Base-by-base conservation (phyloP, 805 yeast genomes). In the Teunomyces kruisii region DNA sequence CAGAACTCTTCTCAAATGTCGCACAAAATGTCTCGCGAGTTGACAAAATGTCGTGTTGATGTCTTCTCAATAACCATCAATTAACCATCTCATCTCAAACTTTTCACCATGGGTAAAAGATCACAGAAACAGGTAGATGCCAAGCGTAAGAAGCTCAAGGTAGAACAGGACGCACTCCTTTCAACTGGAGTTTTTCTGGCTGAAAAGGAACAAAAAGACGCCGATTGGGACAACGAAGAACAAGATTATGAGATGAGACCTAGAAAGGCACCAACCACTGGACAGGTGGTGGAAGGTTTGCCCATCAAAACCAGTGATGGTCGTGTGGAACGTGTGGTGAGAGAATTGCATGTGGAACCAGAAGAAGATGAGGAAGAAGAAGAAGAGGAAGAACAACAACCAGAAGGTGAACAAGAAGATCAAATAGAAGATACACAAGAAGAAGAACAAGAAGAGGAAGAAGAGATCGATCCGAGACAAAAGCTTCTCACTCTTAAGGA, bases 301-400 rank as follows among this genome's bases (percentile, higher is more conserved):
- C 98, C 98, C 0, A 87, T 91, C 43, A 86, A 85, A 56, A 70
- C 75, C 4, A 73, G 75, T 12, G 88, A 81, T 50, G 97, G 96
- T 44, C 76, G 72, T 42, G 72, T 92, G n/a, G 80, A 84, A 63
- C 75, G 96, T 56, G 87, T 83, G 6, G 59, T 80, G 51, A 71
- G 68, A 54, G 70, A 63, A 48, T 48, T 49, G 14, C 50, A 46
- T 4, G 54, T 56, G 41, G 59, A 50, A 36, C 59, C 55, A 30
- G 55, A 48, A 22, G 54, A 47, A 32, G 49, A 43, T 7, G 56
- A 32, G 6, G 35, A 15, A 13, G 54, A 47, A 26, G 55, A 51
- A 24, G 54, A 50, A 43, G 62, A 53, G 24, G 47, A 30, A 5
- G 52, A 46, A 26, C 45, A 54, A 8, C 42, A 41, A 32, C 59